A percentile compares a stretch with the other conserved stretches of the same genome.
phyloP scores from a whole-genome alignment of 2,329 filamentous ascomycete genomes.

The Colletotrichum sp. region DNA sequence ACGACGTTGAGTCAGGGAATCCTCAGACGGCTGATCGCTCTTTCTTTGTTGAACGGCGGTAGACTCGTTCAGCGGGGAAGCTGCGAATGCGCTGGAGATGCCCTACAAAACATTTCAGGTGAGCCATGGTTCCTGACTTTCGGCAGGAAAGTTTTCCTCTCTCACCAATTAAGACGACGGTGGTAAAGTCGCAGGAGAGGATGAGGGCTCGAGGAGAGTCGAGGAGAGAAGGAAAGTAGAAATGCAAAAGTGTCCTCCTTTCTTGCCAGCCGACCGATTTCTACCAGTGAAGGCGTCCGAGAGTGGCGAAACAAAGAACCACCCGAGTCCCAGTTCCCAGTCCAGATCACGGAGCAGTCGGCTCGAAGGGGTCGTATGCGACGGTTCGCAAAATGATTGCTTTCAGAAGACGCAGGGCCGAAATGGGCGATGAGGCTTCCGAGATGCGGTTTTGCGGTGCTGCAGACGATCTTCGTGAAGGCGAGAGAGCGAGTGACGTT shows the following conservation, averaged over 20 bases:
- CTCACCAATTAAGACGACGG: conserved; percentile 15
- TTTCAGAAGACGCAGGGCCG: conserved; percentile 22
- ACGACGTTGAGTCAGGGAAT: background rate
- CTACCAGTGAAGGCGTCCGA: conserved; percentile 70
- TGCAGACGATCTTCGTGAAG: conserved; percentile 37
- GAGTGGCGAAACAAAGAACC: conserved; percentile 27
- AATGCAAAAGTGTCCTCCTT: background rate
- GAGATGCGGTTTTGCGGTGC: conserved; percentile 23
- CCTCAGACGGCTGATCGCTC: background rate
- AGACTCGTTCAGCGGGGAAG: conserved; percentile 1
- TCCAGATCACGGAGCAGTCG: conserved; percentile 42
- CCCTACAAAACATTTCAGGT: conserved; percentile 11
- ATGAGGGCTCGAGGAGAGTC: background rate
- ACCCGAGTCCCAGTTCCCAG: conserved; percentile 34
- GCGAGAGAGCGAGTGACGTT: conserved; percentile 36
- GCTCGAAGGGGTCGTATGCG: conserved; percentile 33
- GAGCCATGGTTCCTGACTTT: conserved; percentile 17
- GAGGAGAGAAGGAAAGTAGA: background rate
- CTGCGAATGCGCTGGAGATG: background rate
- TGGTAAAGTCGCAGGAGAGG: background rate
- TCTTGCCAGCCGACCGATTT: conserved; percentile 23
- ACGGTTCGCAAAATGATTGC: background rate
- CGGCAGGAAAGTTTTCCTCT: conserved; percentile 19
- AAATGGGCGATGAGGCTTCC: conserved; percentile 1
- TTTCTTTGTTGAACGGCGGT: conserved; percentile 2